These are phyloP conservation scores for Ambrosiella beaveri DNA, from an alignment of 2,329 filamentous ascomycete species.

Conservation along the genomic window DNA sequence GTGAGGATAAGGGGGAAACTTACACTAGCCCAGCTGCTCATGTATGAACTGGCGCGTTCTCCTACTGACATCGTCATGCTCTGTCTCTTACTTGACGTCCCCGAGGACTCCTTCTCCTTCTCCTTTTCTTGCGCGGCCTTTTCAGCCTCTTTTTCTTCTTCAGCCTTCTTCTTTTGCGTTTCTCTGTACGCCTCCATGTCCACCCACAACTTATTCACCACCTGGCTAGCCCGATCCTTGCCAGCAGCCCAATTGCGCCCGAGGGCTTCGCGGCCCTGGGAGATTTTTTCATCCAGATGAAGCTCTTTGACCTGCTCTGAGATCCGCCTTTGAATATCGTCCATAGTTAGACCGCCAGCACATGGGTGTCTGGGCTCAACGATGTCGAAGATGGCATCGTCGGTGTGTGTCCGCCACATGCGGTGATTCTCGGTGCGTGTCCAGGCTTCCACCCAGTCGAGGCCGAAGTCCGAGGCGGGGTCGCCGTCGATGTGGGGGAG, in stretches of 20 bases:
- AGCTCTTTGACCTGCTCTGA: slow-evolving; percentile 86
- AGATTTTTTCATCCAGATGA: slow-evolving; percentile 79
- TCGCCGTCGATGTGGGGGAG: slow-evolving; percentile 61
- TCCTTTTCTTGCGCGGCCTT: slow-evolving; percentile 20
- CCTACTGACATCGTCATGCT: slow-evolving; percentile 8
- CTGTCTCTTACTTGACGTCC: slow-evolving; percentile 10
- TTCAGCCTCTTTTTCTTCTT: slow-evolving; percentile 21
- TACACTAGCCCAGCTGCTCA: slow-evolving; percentile 47
- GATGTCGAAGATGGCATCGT: slow-evolving; percentile 83
- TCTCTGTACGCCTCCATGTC: slow-evolving; percentile 56
- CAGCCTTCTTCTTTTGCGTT: slow-evolving; percentile 25
- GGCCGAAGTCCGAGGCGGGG: slow-evolving; percentile 65
- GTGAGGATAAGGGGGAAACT: neutral
- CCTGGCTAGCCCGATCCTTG: slow-evolving; percentile 68
- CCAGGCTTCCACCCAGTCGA: slow-evolving; percentile 80
- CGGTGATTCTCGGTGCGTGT: slow-evolving; percentile 75
- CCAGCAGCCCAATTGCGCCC: slow-evolving; percentile 82
- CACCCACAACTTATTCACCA: slow-evolving; percentile 76
- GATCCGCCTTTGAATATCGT: slow-evolving; percentile 81
- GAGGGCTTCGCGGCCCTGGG: slow-evolving; percentile 65
- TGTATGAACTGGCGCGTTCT: slow-evolving; percentile 41
- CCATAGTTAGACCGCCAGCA: slow-evolving; percentile 78
- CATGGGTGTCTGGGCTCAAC: slow-evolving; percentile 87
- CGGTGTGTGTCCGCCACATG: slow-evolving; percentile 66
- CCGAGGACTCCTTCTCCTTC: slow-evolving; percentile 3